Conservation (phyloP, 2,329 filamentous ascomycete species). For the Cladosporium cucumerinum region DNA sequence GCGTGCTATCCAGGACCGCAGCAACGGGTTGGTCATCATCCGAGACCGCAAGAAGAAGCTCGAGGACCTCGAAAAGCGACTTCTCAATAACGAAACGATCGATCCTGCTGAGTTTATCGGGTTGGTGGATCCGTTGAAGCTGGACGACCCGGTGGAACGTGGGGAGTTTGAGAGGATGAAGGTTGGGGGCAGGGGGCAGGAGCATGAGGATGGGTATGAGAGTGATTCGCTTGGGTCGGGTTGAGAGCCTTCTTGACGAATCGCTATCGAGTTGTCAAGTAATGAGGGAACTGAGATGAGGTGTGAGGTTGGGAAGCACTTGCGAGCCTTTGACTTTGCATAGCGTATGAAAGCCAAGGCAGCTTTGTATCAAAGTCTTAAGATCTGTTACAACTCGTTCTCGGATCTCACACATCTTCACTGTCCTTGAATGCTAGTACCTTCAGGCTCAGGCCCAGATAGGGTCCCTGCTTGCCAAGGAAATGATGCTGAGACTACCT, state of each 20-base stretch:
- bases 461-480: too few species aligned
- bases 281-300: neutral
- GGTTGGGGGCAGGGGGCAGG: neutral
- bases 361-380: neutral
- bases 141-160: neutral
- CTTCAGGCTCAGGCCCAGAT: too few species aligned
- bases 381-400: neutral
- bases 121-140: neutral
- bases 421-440: neutral
- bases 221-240: neutral
- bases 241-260: neutral
- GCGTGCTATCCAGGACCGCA: neutral
- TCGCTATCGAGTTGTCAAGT: neutral
- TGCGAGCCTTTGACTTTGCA: neutral
- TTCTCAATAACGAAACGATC: neutral
- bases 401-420: neutral
- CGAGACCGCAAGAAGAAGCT: neutral
- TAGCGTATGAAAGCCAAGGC: neutral
- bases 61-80: neutral
- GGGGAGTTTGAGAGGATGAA: neutral
- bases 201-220: neutral
- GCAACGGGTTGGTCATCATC: constrained; percentile 7
- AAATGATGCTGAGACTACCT: neutral
- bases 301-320: neutral
- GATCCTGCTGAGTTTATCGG: neutral